Conservation (phyloP, 2,329 filamentous ascomycete species). For the Sordariomycetes sp. region DNA sequence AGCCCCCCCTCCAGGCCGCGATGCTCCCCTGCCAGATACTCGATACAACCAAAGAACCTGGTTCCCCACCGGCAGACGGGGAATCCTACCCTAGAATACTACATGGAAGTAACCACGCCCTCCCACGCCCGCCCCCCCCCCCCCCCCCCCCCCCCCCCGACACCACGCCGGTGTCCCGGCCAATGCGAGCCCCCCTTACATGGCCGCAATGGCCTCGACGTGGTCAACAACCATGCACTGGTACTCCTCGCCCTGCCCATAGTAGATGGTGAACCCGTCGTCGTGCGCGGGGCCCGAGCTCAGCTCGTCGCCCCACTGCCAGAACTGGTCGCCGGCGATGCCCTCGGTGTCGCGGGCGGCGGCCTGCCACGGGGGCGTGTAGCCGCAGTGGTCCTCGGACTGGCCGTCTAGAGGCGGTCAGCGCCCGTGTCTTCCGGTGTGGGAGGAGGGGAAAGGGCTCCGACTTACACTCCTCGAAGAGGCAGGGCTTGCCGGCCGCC, state of each 20-base stretch:
- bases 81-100: too few relatives aligned
- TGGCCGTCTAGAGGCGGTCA: conserved; percentile 10
- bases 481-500: conserved; percentile 15
- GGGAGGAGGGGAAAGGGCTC: not conserved
- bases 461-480: conserved; percentile 18
- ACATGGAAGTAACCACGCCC: too few relatives aligned
- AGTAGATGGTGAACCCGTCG: conserved; percentile 32
- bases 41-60: too few relatives aligned
- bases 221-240: conserved; percentile 30
- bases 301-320: conserved; percentile 25
- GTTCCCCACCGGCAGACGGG: too few relatives aligned
- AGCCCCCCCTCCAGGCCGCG: too few relatives aligned
- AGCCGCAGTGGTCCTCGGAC: conserved; percentile 13
- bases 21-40: too few relatives aligned
- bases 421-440: not conserved
- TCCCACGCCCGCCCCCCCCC: too few relatives aligned
- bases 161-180: not conserved
- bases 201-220: conserved; percentile 11
- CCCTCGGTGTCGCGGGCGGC: conserved; percentile 15
- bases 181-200: not conserved
- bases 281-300: conserved; percentile 26
- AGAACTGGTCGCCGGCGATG: conserved; percentile 23
- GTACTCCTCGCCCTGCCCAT: conserved; percentile 21
- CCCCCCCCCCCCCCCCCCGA: not conserved
- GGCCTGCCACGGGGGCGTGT: conserved; percentile 34